phyloP scores from a whole-genome alignment of 2,329 filamentous ascomycete genomes.

The Diaporthe citriasiana region DNA sequence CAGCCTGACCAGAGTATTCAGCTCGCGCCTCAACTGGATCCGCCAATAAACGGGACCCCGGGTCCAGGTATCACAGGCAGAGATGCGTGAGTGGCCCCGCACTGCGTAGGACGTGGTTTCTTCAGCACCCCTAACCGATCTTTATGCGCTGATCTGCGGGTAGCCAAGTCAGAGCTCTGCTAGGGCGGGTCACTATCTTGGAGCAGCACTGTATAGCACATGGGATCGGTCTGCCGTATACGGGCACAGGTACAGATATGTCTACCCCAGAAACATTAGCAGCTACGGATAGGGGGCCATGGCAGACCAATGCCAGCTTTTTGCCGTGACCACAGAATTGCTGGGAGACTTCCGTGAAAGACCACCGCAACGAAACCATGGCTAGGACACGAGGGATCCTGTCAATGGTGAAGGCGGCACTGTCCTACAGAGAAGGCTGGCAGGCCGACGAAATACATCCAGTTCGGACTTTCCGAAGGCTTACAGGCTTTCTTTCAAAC shows the following conservation, averaged over 20 bases:
- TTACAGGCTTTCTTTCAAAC: too few species aligned
- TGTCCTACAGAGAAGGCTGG: neutral
- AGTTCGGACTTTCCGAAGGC: neutral
- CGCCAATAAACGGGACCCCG: neutral
- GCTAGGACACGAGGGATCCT: neutral
- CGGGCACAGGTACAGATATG: neutral
- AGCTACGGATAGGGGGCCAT: neutral
- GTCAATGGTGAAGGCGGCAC: neutral
- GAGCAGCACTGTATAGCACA: conserved; percentile 31
- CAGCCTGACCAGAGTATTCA: neutral
- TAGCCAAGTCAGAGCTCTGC: conserved; percentile 14
- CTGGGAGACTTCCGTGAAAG: neutral
- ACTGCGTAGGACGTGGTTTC: neutral
- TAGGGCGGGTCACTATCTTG: conserved; percentile 6
- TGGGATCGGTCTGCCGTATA: conserved; percentile 10
- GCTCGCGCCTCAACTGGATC: neutral
- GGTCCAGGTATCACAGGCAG: neutral
- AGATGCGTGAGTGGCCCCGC: conserved; percentile 24
- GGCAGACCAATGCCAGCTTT: neutral
- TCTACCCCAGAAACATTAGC: neutral
- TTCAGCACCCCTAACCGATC: neutral
- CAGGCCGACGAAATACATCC: too few species aligned
- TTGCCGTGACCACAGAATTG: neutral
- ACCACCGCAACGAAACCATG: neutral
- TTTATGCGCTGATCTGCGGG: neutral